These are phyloP conservation scores for Rhodotorula sp. DNA, from an alignment of 1,284 basidiomycete species.

Conservation along the genomic window DNA sequence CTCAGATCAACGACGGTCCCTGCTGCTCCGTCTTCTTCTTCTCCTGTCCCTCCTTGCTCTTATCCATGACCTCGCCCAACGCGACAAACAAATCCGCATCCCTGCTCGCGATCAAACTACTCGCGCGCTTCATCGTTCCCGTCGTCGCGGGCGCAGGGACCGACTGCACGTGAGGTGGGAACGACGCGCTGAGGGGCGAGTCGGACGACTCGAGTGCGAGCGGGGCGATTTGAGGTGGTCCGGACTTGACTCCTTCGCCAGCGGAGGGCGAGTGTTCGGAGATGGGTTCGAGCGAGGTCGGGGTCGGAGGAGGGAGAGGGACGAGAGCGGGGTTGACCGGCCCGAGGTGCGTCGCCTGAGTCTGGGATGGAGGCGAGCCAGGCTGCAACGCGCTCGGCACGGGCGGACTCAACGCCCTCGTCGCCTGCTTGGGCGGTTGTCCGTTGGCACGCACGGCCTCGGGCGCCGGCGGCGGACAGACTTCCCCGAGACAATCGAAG, in stretches of 20 bases:
- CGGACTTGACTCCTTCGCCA: background rate
- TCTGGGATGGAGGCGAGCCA: background rate
- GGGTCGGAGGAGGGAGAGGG: conserved; percentile 28
- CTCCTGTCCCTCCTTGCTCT: background rate
- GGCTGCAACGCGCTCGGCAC: conserved; percentile 5
- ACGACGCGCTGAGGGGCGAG: conserved; percentile 23
- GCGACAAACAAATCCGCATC: conserved; percentile 45
- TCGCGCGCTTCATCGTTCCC: conserved; percentile 26
- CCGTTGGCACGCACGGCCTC: background rate
- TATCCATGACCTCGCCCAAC: conserved; percentile 35
- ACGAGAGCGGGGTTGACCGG: conserved; percentile 19
- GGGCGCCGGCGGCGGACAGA: background rate
- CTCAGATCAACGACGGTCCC: too few species aligned
- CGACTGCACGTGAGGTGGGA: conserved; percentile 2
- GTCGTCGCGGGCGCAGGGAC: background rate
- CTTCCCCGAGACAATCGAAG: conserved; percentile 44
- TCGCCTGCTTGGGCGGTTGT: background rate
- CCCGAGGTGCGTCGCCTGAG: background rate
- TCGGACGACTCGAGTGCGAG: conserved; percentile 21
- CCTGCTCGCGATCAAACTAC: conserved; percentile 39
- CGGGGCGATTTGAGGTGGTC: conserved; percentile 27
- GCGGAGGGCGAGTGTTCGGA: conserved; percentile 8
- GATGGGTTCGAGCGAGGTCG: conserved; percentile 16
- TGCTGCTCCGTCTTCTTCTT: too few species aligned
- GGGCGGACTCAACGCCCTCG: background rate